A percentile compares a stretch with the other conserved stretches of the same genome.
phyloP scores from a whole-genome alignment of 192 early-diverging fungal genomes.

The Nowakowskiella sp. region DNA sequence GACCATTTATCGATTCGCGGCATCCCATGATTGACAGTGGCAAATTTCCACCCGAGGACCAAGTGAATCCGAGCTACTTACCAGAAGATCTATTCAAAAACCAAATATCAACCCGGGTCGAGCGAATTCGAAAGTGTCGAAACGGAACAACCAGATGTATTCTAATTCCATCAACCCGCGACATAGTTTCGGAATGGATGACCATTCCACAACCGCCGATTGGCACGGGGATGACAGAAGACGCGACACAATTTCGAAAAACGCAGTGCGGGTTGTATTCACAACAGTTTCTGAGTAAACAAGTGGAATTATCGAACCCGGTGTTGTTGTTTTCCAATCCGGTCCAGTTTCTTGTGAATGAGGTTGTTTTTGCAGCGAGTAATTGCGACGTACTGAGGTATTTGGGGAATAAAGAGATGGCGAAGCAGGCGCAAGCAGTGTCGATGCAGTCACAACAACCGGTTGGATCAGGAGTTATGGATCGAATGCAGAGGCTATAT shows the following conservation, averaged over 20 bases:
- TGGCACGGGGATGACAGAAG: constrained; percentile 16
- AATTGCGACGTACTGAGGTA: constrained; percentile 71
- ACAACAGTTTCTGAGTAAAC: constrained; percentile 4
- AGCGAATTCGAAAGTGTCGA: constrained; percentile 36
- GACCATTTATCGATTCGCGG: constrained; percentile 43
- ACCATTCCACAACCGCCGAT: constrained; percentile 85
- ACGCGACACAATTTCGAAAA: constrained; percentile 13
- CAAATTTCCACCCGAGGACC: constrained; percentile 13
- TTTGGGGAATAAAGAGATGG: constrained; percentile 55
- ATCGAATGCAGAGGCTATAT: constrained; percentile 64
- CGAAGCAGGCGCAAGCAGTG: constrained; percentile 31
- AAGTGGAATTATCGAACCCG: constrained; percentile 13
- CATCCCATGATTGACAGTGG: constrained; percentile 24
- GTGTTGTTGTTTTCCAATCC: constrained; percentile 66
- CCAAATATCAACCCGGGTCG: constrained; percentile 51
- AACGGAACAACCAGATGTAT: constrained; percentile 41
- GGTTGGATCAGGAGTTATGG: constrained; percentile 26
- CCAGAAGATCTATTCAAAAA: constrained; percentile 57
- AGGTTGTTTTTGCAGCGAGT: constrained; percentile 66
- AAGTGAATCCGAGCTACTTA: constrained; percentile 9
- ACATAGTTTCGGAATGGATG: constrained; percentile 61
- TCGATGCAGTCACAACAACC: too few species aligned
- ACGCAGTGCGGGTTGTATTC: constrained; percentile 17
- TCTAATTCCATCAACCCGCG: constrained; percentile 70
- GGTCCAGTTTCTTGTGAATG: constrained; percentile 74